Evolutionary conservation across 1,284 basidiomycete species (phyloP), one percentile per base, ranked within the genome.

Genomic region (Ceratobasidium theobromae): DNA sequence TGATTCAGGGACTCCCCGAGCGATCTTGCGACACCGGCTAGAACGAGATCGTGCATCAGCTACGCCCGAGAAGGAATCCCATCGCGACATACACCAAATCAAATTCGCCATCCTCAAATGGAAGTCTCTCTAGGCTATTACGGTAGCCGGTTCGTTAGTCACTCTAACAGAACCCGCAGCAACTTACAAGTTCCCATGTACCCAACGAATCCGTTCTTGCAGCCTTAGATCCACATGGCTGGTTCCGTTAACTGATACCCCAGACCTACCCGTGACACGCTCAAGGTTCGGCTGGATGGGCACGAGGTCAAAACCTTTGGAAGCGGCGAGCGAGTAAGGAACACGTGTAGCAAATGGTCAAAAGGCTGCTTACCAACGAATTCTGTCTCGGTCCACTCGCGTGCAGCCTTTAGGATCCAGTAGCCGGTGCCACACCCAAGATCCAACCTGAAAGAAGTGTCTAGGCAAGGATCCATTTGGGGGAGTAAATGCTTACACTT

Each of bases 371-470:
- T 43, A 69, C 68, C 68, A 40, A 69, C 55, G 51, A 69, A 69
- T 35, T 60, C 21, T 11, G 68, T 49, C 9, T 65, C 55, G 30
- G 62, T 55, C 68, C 68, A 69, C 38, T 65, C 43, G 27, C 57
- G 52, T 35, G 68, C 68, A 52, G 66, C 66, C 4, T 21, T 21
- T 8, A 69, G 23, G 32, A 69, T 49, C 68, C 68, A 69, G 33
- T 67, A 32, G 18, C 68, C 68, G 18, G 68, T 69, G 12, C 68
- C 68, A 23, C 66, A 67, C 32, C 68, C 68, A n/a, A 69, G 38
- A 51, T 69, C 68, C n/a, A 69, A 33, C 14, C 68, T 69, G 49
- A 25, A 38, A 23, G 5, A 32, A 49, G 35, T n/a, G n/a, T n/a
- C 52, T 45, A n/a, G 54, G 45, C 41, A 45, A 18, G 43, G 6